Base-by-base conservation (phyloP, 306 rosid species). In the Cucumis melo region DNA sequence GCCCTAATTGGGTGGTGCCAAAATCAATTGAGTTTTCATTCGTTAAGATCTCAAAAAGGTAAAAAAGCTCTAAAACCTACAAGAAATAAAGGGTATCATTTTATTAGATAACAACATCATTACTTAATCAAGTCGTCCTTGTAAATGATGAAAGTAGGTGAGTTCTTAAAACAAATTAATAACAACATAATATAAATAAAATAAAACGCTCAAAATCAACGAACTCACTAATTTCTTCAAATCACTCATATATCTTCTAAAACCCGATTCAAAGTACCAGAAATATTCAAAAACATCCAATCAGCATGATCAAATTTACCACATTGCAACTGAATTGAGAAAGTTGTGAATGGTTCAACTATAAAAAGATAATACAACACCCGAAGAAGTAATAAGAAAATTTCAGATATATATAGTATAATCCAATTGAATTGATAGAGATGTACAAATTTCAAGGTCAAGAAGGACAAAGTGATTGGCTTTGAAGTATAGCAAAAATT, bases 251-350 rank as follows among this genome's bases (percentile, higher is more conserved):
- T n/a, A 80, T 94, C 96, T 78, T 94, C 97, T 76, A 87, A 82
- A 88, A 92, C 96, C 76, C 99, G 97, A 80, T 90, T 85, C 99
- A 97, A 94, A 36, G 99, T 94, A 78, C 87, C 85, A 78, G 88
- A 80, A 84, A 94, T 87, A 86, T 94, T 97, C 76, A 88, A 92
- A 85, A 94, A 94, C 99, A 94, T 90, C 78, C 99, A 81, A 90
- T 94, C 99, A 44, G 99, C 97, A 78, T 94, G 99, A 88, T 94
- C 99, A 84, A 94, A 94, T 78, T 90, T 90, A 34, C 96, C 99
- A 39, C 99, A 97, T 90, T 94, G 99, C 81, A 94, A 85, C 83
- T 94, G 95, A 83, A 94, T 94, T 44, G 93, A 86, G 53, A 94
- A 96, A 83, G 99, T 89, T 24, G 99, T 94, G 83, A 92, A 92